A percentile compares a stretch with the other conserved stretches of the same genome.
Evolutionary conservation across 2,329 filamentous ascomycete genomes (phyloP).

Genomic region (Nectriaceae sp.): DNA sequence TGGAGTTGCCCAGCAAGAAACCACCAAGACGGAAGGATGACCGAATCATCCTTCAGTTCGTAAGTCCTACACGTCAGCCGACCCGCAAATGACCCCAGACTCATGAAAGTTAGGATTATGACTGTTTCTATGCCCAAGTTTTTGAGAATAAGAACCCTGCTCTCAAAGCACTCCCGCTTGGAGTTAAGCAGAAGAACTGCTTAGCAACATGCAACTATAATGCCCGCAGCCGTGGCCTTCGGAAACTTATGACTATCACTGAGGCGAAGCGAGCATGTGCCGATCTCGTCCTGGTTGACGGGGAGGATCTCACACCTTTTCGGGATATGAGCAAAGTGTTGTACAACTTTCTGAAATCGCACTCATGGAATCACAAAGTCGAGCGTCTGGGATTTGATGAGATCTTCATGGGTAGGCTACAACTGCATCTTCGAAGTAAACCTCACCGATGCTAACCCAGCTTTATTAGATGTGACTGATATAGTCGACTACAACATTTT

Average conservation of each 20-base stretch:
- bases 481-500: conserved; percentile 80
- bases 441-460: neutral
- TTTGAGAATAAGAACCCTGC: conserved; percentile 79
- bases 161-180: conserved; percentile 73
- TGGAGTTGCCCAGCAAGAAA: conserved; percentile 33
- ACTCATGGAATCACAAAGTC: conserved; percentile 76
- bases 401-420: conserved; percentile 56
- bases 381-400: conserved; percentile 92
- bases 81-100: conserved; percentile 10
- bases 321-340: conserved; percentile 82
- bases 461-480: conserved; percentile 73
- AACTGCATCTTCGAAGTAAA: neutral
- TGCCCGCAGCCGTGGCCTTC: conserved; percentile 70
- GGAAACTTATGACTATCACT: conserved; percentile 82
- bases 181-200: conserved; percentile 91
- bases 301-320: conserved; percentile 84
- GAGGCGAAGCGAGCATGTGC: conserved; percentile 82
- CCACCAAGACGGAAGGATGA: conserved; percentile 56
- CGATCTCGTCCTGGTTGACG: conserved; percentile 81
- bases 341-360: conserved; percentile 70
- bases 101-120: conserved; percentile 61
- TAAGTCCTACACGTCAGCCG: conserved; percentile 42
- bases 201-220: conserved; percentile 94
- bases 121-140: conserved; percentile 94
- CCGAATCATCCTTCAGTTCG: conserved; percentile 80